Evolutionary conservation across 2,329 filamentous ascomycete species (phyloP).

Genomic region (Fusarium sp.): DNA sequence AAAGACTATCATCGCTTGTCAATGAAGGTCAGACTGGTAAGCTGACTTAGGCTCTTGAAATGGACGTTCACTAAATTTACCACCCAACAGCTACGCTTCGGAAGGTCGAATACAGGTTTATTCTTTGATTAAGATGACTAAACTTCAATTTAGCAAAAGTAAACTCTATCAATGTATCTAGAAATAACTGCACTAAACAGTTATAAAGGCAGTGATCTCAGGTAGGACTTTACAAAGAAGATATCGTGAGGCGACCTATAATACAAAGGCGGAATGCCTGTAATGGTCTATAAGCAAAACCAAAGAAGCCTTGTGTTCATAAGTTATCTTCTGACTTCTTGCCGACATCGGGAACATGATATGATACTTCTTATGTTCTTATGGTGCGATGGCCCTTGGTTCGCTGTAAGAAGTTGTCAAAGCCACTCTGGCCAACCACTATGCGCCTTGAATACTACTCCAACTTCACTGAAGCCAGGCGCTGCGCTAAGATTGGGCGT

Average conservation of each 20-base stretch:
- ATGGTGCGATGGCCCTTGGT: not conserved
- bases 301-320: not conserved
- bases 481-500: constrained; percentile 1
- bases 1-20: too few relatives aligned
- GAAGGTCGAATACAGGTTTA: not conserved
- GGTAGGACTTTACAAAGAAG: not conserved
- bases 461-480: constrained; percentile 9
- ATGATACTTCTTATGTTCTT: not conserved
- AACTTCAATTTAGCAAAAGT: not conserved
- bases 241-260: not conserved
- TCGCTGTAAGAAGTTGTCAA: not conserved
- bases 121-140: not conserved
- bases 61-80: too few relatives aligned
- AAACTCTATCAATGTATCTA: not conserved
- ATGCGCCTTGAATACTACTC: not conserved
- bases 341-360: not conserved
- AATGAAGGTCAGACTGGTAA: too few relatives aligned
- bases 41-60: too few relatives aligned
- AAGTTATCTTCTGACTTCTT: not conserved
- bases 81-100: too few relatives aligned
- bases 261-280: not conserved
- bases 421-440: not conserved
- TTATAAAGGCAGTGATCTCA: not conserved
- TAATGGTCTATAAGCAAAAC: too few relatives aligned
- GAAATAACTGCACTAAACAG: not conserved